Evolutionary conservation across 2,329 filamentous ascomycete genomes (phyloP), one percentile per base, ranked within the genome.

Genomic region (Ascochyta fabae): DNA sequence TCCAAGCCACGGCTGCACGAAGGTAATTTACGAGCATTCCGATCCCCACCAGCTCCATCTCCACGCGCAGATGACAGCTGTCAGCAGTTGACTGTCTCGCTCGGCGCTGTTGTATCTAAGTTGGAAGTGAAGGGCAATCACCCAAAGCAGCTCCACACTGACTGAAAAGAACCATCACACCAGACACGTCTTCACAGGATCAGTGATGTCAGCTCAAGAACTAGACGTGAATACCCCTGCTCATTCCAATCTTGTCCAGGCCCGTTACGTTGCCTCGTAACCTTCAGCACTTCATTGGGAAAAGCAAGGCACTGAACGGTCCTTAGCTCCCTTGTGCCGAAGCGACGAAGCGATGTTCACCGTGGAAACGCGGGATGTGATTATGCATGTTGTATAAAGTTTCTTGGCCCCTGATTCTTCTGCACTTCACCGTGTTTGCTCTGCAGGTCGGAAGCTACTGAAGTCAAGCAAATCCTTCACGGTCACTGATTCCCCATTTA

Each of bases 11-110:
- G 34, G 51, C 49, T 31, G 50, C 43, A 48, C 47, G 3, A 27
- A 42, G 24, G 29, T 33, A 38, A 39, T 52, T 41, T 47, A 40
- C 41, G 12, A n/a, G 22, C 58, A 60, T 58, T 58, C 54, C 50
- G 39, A 33, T 7, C 34, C 24, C 24, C 31, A 36, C 16, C 38
- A 12, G 15, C 35, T 39, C 33, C 40, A 34, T 44, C 36, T 39
- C 27, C 45, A 51, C 58, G 62, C 60, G 60, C 56, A 60, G 58
- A 52, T 65, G 62, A 60, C 64, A 62, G 53, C 57, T 60, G 60
- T 60, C 56, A 58, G 39, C 53, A 36, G 48, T 38, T 26, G 40
- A 48, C 31, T 49, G 38, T 58, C 53, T 53, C 29, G 46, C 33
- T 34, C 31, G 16, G 48, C 16, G 23, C 19, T 36, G 38, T 43